Base-by-base conservation (phyloP, 495 filamentous ascomycete species). In the Tuber calosporum region DNA sequence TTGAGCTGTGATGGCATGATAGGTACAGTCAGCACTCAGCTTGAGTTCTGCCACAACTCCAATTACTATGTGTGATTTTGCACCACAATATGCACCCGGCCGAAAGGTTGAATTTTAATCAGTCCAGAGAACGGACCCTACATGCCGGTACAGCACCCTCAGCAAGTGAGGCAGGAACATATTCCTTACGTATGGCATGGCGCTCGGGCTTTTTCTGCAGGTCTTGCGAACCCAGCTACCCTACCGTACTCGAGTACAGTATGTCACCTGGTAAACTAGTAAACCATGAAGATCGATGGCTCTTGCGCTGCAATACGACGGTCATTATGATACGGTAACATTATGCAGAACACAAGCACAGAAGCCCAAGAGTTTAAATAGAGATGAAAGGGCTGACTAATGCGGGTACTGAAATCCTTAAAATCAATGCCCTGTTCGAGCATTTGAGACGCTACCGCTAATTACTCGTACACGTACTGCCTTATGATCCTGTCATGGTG, bases 361-460 rank as follows among this genome's bases (percentile, higher is more conserved):
- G 53, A 34, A 62, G 30, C 30, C 26, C 53, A 62, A 34, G 53
- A 40, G n/a, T 62, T 62, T 62, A 62, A 62, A 62, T 62, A 62
- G 53, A 30, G 26, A 62, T 19, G 26, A 30, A 34, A 1, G 13
- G n/a, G 26, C 11, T 34, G 53, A 34, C 22, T n/a, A 58, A 26
- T 26, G 22, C 48, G 2, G n/a, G 48, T 58, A 58, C 22, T 9
- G n/a, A 58, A n/a, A 0, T 30, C n/a, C 9, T 11, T 58, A 58
- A 26, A 58, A 13, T 3, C 48, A 58, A 58, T 26, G 48, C n/a
- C 48, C 4, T 26, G 48, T 26, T 26, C 8, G 48, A 11, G 20
- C 19, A 53, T n/a, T 53, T 53, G 22, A n/a, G 22, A 22, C 45
- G 2, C 7, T 53, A 2, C 2, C 20, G 20, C n/a, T n/a, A n/a